Percentiles rank a stretch among this genome's conserved stretches.
Conservation (phyloP, 2,329 filamentous ascomycete genomes). For the Colletotrichum filicis region DNA sequence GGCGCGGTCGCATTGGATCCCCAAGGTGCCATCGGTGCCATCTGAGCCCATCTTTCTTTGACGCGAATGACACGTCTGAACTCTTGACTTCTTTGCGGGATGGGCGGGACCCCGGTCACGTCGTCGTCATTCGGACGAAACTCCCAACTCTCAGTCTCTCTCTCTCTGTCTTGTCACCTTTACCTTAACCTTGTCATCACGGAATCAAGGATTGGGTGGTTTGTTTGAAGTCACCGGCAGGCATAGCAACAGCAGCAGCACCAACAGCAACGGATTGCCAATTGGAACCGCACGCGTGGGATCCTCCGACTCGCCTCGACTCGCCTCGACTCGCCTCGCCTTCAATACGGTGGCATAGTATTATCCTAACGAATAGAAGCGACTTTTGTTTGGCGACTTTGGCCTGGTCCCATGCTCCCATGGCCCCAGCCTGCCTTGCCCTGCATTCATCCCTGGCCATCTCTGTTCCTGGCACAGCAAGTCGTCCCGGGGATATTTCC, state of each 20-base stretch:
- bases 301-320: conserved; percentile 6
- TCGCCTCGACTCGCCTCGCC: not conserved
- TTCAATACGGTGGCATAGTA: not conserved
- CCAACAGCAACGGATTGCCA: not conserved
- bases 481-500: not conserved
- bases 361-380: not conserved
- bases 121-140: not conserved
- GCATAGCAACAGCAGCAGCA: not conserved
- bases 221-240: not conserved
- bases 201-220: not conserved
- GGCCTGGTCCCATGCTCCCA: not conserved
- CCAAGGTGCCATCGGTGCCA: not conserved
- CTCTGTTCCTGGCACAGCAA: not conserved
- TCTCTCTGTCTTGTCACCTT: not conserved
- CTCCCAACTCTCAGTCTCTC: not conserved
- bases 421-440: not conserved
- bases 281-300: not conserved
- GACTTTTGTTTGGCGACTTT: not conserved
- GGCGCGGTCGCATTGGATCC: not conserved
- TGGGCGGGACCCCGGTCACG: not conserved
- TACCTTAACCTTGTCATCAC: not conserved
- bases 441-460: not conserved
- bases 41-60: conserved; percentile 1
- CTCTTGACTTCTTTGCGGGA: not conserved
- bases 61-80: not conserved